Evolutionary conservation across 176 grass and related monocot species (phyloP), one percentile per base, ranked within the genome.

Genomic region (Paspalum notatum): DNA sequence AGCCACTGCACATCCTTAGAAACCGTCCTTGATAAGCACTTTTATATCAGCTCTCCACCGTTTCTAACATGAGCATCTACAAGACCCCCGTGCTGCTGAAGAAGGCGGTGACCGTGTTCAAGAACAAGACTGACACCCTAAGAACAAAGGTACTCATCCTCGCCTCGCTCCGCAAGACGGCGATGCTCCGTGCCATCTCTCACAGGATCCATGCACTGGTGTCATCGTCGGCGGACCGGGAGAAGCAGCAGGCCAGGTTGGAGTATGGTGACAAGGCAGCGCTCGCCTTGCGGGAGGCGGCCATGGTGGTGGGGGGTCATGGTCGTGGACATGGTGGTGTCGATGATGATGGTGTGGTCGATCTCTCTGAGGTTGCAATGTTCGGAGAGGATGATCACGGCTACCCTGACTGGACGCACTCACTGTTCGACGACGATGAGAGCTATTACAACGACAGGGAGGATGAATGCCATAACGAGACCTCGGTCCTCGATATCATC

Each of bases 401-500:
- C 46, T 83, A 16, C 80, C 81, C 62, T 81, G 62, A 76, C 65
- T 88, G 87, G 70, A 81, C 83, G 3, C 80, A 87, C 79, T 78
- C 87, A 3, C 62, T 86, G 63, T 91, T 88, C 56, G 66, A 82
- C 6, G 74, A 90, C 10, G 87, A 86, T 8, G 32, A 32, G 32
- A 32, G 32, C 32, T 39, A 59, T 2, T 75, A 15, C 62, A 54
- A 72, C 68, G 47, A 27, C 0, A 12, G 71, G n/a, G 42, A 68
- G 1, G 88, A 66, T 22, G 76, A 72, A 20, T 67, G 2, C 5
- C 17, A 20, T 13, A 60, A 69, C 24, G 82, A 80, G 12, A 71
- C 5, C 0, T 95, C 90, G 5, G 84, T 95, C 10, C 91, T 98
- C 6, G 92, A 99, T 14, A 45, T 99, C 52, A 91, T 99, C 56